Conservation (phyloP, 805 yeast genomes). For the Metschnikowia lachancei region DNA sequence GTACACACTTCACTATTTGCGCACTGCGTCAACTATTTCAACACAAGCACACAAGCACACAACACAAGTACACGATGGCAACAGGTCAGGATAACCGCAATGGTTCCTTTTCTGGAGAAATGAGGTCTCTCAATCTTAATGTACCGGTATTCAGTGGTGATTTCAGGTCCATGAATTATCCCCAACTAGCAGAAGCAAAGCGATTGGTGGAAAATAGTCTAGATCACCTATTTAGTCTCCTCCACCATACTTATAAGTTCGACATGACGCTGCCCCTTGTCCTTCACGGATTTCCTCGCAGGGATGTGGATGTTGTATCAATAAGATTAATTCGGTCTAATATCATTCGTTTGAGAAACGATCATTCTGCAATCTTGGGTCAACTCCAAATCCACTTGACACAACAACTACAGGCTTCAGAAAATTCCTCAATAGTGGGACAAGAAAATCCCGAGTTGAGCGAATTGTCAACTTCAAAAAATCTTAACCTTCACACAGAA, state of each 20-base stretch:
- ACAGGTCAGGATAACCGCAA: not conserved
- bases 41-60: not conserved
- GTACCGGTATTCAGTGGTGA: slow-evolving; percentile 5
- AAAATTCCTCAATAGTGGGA: not conserved
- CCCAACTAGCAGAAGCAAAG: slow-evolving; percentile 19
- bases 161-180: slow-evolving; percentile 10
- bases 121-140: slow-evolving; percentile 19
- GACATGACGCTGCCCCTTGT: slow-evolving; percentile 66
- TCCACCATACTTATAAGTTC: slow-evolving; percentile 44
- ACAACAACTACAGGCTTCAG: slow-evolving; percentile 34
- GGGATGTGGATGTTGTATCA: slow-evolving; percentile 73
- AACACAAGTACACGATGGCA: slow-evolving; percentile 1
- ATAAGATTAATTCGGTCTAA: slow-evolving; percentile 60
- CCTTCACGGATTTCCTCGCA: slow-evolving; percentile 84
- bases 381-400: slow-evolving; percentile 47
- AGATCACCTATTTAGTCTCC: slow-evolving; percentile 41
- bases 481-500: not conserved
- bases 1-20: not conserved
- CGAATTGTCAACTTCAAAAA: not conserved
- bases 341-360: slow-evolving; percentile 69
- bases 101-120: slow-evolving; percentile 15
- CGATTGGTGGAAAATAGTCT: slow-evolving; percentile 33
- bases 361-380: slow-evolving; percentile 49
- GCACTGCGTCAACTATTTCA: not conserved
- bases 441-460: not conserved